Evolutionary conservation across 495 filamentous ascomycete species (phyloP).

Genomic region (Astrothelium macrocarpum): DNA sequence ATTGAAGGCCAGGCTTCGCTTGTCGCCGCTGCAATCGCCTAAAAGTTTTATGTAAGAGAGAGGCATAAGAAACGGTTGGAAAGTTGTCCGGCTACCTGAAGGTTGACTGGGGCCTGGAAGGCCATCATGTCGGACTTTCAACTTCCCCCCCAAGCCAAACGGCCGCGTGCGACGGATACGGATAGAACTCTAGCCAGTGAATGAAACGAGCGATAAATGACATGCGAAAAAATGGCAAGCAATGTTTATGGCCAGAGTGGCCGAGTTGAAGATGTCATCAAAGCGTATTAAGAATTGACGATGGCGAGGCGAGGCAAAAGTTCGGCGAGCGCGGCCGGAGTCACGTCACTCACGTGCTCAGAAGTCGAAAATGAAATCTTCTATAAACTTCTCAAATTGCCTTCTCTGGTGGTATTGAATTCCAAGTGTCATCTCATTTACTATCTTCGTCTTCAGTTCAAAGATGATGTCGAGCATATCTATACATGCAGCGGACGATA

Average conservation of each 20-base stretch:
- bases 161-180: neutral
- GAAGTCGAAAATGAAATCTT: no score
- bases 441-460: no score
- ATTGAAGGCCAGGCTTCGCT: conserved; percentile 10
- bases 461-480: no score
- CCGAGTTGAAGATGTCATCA: neutral
- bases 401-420: no score
- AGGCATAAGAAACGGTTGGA: neutral
- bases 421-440: no score
- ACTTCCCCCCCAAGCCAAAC: neutral
- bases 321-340: neutral
- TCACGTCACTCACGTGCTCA: neutral
- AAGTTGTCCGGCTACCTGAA: conserved; percentile 2
- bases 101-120: conserved; percentile 15
- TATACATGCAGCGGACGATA: no score
- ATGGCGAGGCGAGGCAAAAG: conserved; percentile 2
- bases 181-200: neutral
- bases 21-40: conserved; percentile 7
- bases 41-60: neutral
- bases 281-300: neutral
- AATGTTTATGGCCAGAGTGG: neutral
- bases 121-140: conserved; percentile 8
- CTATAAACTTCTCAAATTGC: no score
- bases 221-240: neutral
- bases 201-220: neutral